Base-by-base conservation (phyloP, 2,329 filamentous ascomycete species). In the Fusarium oxysporum region DNA sequence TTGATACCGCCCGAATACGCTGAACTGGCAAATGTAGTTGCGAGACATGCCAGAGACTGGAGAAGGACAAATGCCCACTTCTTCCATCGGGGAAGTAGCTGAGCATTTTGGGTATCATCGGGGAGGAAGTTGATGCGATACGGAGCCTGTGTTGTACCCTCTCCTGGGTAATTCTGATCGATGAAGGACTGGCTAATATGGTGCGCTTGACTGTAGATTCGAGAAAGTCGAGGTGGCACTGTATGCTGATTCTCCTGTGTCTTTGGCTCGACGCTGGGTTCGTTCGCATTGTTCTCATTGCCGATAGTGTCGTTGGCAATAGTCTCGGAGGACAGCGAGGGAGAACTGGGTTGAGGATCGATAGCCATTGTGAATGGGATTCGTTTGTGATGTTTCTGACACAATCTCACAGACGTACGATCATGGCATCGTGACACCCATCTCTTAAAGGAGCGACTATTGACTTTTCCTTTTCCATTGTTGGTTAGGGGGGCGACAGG, bases 61-160 rank as follows among this genome's bases (percentile, higher is more conserved):
- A 71, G 53, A 13, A n/a, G 10, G 1, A 90, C 91, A 70, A 92
- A 88, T 19, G 77, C 78, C 92, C 92, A 94, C 81, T 93, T 93
- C 79, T 86, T 87, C 43, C 76, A 63, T 3, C 75, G 62, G 5
- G 85, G 81, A 71, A 89, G 92, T 25, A 83, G 81, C 84, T 91
- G 87, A 0, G 92, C 91, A 78, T 94, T 92, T 71, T 89, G 86
- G 5, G 88, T 85, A 77, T 95, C 92, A 59, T 89, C 79, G 17
- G 88, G 86, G n/a, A 93, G 86, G 82, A 91, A 94, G 61, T 88
- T 87, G 71, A 94, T 91, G n/a, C 89, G 81, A 71, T 88, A 94
- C 1, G 92, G 92, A 41, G 90, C 88, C 32, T 91, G 87, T 8
- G 84, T 80, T 2, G 92, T 94, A 58, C 92, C 92, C 6, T 85